These are phyloP conservation scores for Solanum hybrid DNA, from an alignment of 305 asterid genomes.

Conservation along the genomic window DNA sequence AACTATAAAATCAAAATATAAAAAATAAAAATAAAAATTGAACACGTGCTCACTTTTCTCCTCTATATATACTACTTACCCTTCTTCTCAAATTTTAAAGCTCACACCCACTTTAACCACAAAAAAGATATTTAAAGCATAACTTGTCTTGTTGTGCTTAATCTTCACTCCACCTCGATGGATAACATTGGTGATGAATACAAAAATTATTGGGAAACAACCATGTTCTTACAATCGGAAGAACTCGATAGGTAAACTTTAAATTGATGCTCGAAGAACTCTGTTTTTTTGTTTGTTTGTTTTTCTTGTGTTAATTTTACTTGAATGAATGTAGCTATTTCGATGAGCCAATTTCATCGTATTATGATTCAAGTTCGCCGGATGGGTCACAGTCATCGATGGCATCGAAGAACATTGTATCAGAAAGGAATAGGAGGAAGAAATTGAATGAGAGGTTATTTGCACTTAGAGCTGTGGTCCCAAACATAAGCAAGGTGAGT, in stretches of 20 bases:
- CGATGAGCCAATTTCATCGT: slow-evolving; percentile 41
- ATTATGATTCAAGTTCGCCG: slow-evolving; percentile 78
- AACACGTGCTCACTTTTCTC: background rate
- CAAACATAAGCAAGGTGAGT: slow-evolving; percentile 65
- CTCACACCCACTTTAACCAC: background rate
- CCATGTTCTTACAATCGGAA: slow-evolving; percentile 44
- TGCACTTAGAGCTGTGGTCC: slow-evolving; percentile 85
- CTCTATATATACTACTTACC: background rate
- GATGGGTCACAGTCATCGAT: slow-evolving; percentile 48
- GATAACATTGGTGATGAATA: slow-evolving; percentile 42
- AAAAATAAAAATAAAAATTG: background rate
- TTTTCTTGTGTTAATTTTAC: background rate
- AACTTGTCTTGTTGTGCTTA: background rate
- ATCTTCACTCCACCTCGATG: slow-evolving; percentile 22
- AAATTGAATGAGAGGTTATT: slow-evolving; percentile 66
- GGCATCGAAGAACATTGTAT: slow-evolving; percentile 65
- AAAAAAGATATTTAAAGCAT: background rate
- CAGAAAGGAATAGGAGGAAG: slow-evolving; percentile 76
- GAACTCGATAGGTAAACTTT: slow-evolving; percentile 49
- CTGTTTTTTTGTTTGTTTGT: background rate
- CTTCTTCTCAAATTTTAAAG: background rate
- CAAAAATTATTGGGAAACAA: slow-evolving; percentile 52
- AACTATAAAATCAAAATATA: background rate
- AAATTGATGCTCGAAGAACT: background rate
- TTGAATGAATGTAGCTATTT: slow-evolving; percentile 19